phyloP scores from a whole-genome alignment of 257 asterid genomes.

The Nicotiana otophora region DNA sequence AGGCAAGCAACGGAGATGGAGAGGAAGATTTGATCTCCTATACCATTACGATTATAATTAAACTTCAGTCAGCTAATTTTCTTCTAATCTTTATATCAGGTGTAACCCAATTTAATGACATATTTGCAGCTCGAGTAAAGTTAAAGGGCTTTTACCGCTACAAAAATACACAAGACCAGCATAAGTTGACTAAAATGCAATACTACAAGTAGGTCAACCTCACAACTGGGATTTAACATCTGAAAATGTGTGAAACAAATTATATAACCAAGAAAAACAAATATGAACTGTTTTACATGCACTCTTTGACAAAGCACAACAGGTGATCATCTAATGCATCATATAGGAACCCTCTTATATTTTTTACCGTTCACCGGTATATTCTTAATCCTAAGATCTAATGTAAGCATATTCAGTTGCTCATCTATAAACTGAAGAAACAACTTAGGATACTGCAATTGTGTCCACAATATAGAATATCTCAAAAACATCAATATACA shows the following conservation, averaged over 20 bases:
- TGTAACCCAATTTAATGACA: neutral
- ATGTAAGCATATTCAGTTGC: neutral
- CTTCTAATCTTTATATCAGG: neutral
- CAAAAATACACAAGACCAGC: neutral
- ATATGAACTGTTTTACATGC: neutral
- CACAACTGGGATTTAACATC: neutral
- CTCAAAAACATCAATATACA: neutral
- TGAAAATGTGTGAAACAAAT: neutral
- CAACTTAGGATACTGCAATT: neutral
- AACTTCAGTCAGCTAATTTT: neutral
- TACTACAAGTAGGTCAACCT: slow-evolving; percentile 6
- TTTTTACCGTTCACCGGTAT: neutral
- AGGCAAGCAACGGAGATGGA: neutral
- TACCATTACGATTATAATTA: neutral
- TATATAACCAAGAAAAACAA: neutral
- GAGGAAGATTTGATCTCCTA: neutral
- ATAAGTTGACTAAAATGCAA: neutral
- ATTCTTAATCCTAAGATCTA: slow-evolving; percentile 1
- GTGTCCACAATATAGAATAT: neutral
- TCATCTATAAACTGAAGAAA: neutral
- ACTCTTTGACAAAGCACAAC: neutral
- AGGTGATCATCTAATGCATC: neutral
- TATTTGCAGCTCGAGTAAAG: neutral
- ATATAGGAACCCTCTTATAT: neutral
- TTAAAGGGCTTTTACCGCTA: neutral